phyloP scores from a whole-genome alignment of 2,329 filamentous ascomycete genomes.

The Fonsecaea monophora region DNA sequence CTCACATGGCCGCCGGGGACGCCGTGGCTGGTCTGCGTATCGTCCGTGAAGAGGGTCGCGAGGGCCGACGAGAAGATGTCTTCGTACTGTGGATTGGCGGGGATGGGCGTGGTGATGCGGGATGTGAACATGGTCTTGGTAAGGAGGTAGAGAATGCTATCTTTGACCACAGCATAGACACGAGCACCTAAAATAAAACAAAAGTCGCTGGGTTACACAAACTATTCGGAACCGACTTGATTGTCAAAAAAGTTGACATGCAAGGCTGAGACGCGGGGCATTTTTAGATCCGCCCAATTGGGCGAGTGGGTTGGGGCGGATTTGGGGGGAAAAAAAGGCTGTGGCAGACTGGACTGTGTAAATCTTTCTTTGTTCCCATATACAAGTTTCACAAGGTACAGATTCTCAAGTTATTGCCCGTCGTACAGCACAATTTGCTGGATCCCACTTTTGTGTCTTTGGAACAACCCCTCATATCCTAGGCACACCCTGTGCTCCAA shows the following conservation, averaged over 20 bases:
- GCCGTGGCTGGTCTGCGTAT: slow-evolving; percentile 62
- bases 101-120: slow-evolving; percentile 30
- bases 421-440: too few relatives aligned
- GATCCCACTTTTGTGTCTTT: too few relatives aligned
- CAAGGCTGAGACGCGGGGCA: slow-evolving; percentile 3
- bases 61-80: slow-evolving; percentile 63
- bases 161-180: too few relatives aligned
- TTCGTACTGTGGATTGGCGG: slow-evolving; percentile 49
- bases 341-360: not conserved
- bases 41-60: slow-evolving; percentile 63
- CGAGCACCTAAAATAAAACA: too few relatives aligned
- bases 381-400: not conserved
- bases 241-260: too few relatives aligned
- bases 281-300: not conserved
- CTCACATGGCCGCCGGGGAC: slow-evolving; percentile 58
- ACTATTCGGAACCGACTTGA: too few relatives aligned
- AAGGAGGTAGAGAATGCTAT: too few relatives aligned
- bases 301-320: too few relatives aligned
- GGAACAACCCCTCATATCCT: too few relatives aligned
- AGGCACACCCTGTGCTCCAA: too few relatives aligned
- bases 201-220: too few relatives aligned
- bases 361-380: not conserved
- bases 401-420: too few relatives aligned
- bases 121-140: slow-evolving; percentile 23
- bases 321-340: not conserved